Base-by-base conservation (phyloP, 2,329 filamentous ascomycete genomes). In the Hortaea werneckii region DNA sequence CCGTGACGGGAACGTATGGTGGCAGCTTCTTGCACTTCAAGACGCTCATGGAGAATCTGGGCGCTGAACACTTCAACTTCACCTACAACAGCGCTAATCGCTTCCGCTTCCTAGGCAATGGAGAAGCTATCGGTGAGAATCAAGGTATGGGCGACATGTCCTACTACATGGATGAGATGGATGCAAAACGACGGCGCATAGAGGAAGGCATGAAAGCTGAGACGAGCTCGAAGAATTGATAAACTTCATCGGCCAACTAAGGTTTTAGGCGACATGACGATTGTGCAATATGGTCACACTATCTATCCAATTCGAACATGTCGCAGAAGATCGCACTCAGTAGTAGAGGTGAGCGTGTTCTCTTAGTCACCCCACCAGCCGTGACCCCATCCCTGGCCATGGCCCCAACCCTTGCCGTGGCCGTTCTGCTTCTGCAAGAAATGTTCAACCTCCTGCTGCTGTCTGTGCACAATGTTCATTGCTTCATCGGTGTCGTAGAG, bases 401-500 rank as follows among this genome's bases (percentile, higher is more conserved):
- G 20, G 9, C n/a, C n/a, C 32, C 32, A 35, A 9, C 32, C 8
- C 32, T 35, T 35, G 9, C 32, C 32, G n/a, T 35, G 32, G n/a
- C 32, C 32, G 9, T 35, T 35, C 32, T 35, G 32, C 8, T 9
- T n/a, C 32, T 35, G 32, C 32, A 35, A n/a, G 32, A 9, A 35
- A 9, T 35, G 32, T n/a, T 9, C 32, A 35, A 35, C 32, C 32
- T 35, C 32, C 32, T 35, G 32, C 32, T 35, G 32, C 32, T 35
- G 32, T n/a, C 32, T 35, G 32, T 9, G n/a, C 9, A 35, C n/a
- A 35, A 35, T 35, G n/a, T 35, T 35, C 32, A 35, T 35, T 4
- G 32, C 32, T 35, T 35, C 32, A 35, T 35, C 32, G n/a, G 32
- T 35, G 45, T 67, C 63, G 37, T 67, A 67, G 37, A 67, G 34